These are phyloP conservation scores for Thelonectria discophora DNA, from an alignment of 2,329 filamentous ascomycete genomes.

Conservation along the genomic window DNA sequence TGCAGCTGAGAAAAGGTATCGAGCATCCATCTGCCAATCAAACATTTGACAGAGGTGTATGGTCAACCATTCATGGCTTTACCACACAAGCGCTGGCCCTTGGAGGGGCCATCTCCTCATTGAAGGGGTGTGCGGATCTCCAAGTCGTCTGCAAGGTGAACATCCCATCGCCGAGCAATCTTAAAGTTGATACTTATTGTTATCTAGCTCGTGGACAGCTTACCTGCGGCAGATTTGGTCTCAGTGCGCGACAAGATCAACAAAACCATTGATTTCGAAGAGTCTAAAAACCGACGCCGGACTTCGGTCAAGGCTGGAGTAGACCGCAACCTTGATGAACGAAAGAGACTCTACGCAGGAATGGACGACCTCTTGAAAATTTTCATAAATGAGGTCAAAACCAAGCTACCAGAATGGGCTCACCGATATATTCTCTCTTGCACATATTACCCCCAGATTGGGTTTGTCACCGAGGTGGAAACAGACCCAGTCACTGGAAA, in stretches of 20 bases:
- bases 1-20: constrained; percentile 81
- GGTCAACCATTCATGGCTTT: constrained; percentile 78
- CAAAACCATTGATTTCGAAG: constrained; percentile 81
- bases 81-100: constrained; percentile 76
- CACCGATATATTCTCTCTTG: constrained; percentile 71
- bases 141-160: constrained; percentile 51
- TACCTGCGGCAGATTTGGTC: constrained; percentile 68
- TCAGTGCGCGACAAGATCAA: constrained; percentile 76
- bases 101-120: constrained; percentile 62
- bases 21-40: constrained; percentile 58
- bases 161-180: constrained; percentile 37
- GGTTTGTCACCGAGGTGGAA: constrained; percentile 84
- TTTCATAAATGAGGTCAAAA: constrained; percentile 71
- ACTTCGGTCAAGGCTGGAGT: constrained; percentile 78
- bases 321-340: constrained; percentile 76
- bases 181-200: constrained; percentile 13
- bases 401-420: constrained; percentile 68
- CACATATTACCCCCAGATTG: constrained; percentile 90
- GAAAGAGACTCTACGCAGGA: constrained; percentile 81
- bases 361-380: constrained; percentile 77
- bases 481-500: constrained; percentile 57
- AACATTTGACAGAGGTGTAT: constrained; percentile 72
- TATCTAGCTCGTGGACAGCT: constrained; percentile 63
- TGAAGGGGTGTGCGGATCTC: constrained; percentile 33
- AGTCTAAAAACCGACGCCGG: constrained; percentile 74